Base-by-base conservation (phyloP, 73 alveolate genomes). In the Uronychia setigera region DNA sequence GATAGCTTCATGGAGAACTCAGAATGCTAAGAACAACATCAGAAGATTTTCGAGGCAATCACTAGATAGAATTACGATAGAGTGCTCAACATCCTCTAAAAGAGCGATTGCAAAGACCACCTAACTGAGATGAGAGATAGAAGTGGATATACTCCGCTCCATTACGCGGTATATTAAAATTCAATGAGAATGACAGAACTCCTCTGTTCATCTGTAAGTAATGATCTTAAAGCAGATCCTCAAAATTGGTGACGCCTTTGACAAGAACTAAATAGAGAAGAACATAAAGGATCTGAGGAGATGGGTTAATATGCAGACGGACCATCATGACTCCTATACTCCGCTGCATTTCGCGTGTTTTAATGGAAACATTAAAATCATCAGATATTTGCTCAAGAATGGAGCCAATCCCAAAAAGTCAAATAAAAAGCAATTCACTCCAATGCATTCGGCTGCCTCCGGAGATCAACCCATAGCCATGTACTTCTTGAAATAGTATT, bases 391-490 rank as follows among this genome's bases (percentile, higher is more conserved):
- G 76, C 26, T 79, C 31, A 27, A n/a, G 13, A 31, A 78, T 27
- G 87, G 87, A 0, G 91, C 91, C 31, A 77, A 90, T 59, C 84
- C 87, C 67, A 46, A 46, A 19, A 46, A 46, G 67, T 26, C 91
- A 34, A 89, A 82, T 14, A 78, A 84, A 13, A 95, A 93, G 84
- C 92, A 91, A 13, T 84, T 89, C 57, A 93, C 94, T 0, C 94
- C 96, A 25, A 77, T 93, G 57, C 97, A 90, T 77, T 93, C 80
- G 77, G 95, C 96, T 59, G 87, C 94, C 29, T 86, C 25, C 29
- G 93, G 91, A 35, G 96, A 94, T 58, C 80, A 84, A 58, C 86
- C 95, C 28, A 75, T 88, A 79, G 92, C 93, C 27, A 85, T 94
- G 27, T 76, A 83, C 46, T 94, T 60, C 90, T 91, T 94, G 84